Percentiles rank a stretch among this genome's conserved stretches.
Evolutionary conservation across 306 rosid genomes (phyloP).

Genomic region (Vigna reflexopilosa): DNA sequence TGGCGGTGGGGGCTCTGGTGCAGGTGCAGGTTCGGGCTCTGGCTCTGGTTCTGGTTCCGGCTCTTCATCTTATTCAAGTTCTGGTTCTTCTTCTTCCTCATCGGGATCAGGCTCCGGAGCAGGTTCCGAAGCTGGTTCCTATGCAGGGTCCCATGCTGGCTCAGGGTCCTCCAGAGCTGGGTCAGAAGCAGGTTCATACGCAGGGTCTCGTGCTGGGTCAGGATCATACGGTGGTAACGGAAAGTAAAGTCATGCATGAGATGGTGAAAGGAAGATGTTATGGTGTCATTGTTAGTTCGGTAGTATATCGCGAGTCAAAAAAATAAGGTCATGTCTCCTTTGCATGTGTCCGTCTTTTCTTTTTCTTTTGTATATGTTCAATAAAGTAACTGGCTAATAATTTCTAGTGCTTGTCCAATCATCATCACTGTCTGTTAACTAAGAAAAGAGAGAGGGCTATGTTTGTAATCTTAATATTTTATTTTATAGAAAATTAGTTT

Average conservation of each 20-base stretch:
- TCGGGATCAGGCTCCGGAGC: slow-evolving; percentile 55
- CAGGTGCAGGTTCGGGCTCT: slow-evolving; percentile 58
- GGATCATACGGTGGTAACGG: slow-evolving; percentile 37
- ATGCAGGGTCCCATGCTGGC: slow-evolving; percentile 51
- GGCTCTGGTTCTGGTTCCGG: slow-evolving; percentile 38
- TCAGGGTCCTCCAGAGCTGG: slow-evolving; percentile 51
- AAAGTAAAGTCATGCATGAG: slow-evolving; percentile 18
- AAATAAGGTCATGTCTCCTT: too few species aligned
- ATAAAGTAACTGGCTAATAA: too few species aligned
- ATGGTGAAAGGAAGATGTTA: not conserved
- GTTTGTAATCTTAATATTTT: too few species aligned
- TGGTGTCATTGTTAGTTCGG: slow-evolving; percentile 1
- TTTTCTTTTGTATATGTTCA: not conserved
- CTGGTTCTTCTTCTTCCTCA: slow-evolving; percentile 48
- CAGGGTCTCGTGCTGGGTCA: slow-evolving; percentile 52
- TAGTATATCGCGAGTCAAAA: not conserved
- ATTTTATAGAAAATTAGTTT: too few species aligned
- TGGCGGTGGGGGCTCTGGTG: slow-evolving; percentile 56
- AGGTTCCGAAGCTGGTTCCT: slow-evolving; percentile 49
- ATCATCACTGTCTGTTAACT: too few species aligned
- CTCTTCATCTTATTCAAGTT: slow-evolving; percentile 47
- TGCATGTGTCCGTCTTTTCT: not conserved
- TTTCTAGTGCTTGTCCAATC: too few species aligned
- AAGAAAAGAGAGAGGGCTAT: too few species aligned
- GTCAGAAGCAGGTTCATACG: slow-evolving; percentile 52